Conservation (phyloP, 495 filamentous ascomycete species). For the Corynascus novoguineensis region DNA sequence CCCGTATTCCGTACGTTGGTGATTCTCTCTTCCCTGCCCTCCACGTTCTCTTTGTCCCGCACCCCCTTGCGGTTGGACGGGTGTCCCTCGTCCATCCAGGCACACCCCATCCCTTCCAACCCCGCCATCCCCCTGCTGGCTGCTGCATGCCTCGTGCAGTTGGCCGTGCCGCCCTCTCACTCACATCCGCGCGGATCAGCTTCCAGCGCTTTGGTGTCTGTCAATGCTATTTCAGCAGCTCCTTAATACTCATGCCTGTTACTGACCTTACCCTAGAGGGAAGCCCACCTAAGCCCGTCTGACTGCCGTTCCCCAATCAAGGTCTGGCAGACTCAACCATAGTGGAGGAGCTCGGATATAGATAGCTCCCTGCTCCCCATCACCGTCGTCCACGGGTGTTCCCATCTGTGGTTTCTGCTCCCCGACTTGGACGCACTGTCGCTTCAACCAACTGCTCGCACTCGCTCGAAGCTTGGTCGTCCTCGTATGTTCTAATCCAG, state of each 20-base stretch:
- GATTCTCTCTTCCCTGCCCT: constrained; percentile 28
- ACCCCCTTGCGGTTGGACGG: constrained; percentile 30
- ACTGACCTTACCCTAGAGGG: constrained; percentile 37
- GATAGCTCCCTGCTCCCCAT: constrained; percentile 33
- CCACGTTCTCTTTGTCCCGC: constrained; percentile 33
- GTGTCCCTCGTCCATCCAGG: constrained; percentile 21
- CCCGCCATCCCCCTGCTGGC: constrained; percentile 37
- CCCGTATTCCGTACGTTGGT: constrained; percentile 27
- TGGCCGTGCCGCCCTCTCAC: constrained; percentile 32
- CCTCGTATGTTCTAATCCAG: constrained; percentile 23
- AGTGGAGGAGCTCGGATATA: constrained; percentile 38
- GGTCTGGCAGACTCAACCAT: constrained; percentile 29
- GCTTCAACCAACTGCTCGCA: constrained; percentile 48
- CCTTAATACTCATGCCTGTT: constrained; percentile 43
- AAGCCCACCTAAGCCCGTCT: constrained; percentile 42
- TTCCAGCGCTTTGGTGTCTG: constrained; percentile 38
- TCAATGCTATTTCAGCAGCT: constrained; percentile 37
- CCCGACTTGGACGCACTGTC: constrained; percentile 35
- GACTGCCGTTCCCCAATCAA: constrained; percentile 38
- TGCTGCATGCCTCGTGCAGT: constrained; percentile 34
- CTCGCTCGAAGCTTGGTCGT: constrained; percentile 44
- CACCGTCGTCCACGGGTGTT: constrained; percentile 35
- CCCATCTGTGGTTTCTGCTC: constrained; percentile 34
- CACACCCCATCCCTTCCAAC: constrained; percentile 27
- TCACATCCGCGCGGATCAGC: constrained; percentile 41